phyloP scores from a whole-genome alignment of 495 filamentous ascomycete genomes.

The Thermothielavioides terrestris region DNA sequence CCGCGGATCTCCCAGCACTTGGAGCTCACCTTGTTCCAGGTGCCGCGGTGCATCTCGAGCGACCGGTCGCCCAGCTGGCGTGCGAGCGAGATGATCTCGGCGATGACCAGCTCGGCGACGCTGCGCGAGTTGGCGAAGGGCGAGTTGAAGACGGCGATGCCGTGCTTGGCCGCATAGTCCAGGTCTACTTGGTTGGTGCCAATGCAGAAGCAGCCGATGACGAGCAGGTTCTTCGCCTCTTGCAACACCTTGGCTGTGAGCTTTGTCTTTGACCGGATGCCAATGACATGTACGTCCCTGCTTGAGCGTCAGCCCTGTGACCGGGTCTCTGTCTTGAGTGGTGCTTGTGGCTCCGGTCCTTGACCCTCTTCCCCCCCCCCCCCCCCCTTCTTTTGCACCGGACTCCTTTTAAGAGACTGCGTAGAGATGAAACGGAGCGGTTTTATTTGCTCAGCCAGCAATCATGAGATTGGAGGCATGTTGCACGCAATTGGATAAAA shows the following conservation, averaged over 20 bases:
- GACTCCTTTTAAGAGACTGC: no score
- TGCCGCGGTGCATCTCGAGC: constrained; percentile 87
- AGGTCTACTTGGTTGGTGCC: constrained; percentile 98
- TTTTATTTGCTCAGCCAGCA: no score
- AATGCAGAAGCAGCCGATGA: constrained; percentile 98
- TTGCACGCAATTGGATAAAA: no score
- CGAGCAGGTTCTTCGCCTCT: constrained; percentile 88
- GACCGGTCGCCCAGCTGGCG: constrained; percentile 90
- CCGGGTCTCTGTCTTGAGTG: not conserved
- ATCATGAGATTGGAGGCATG: no score
- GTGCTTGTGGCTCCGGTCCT: no score
- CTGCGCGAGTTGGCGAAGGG: constrained; percentile 96
- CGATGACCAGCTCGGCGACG: constrained; percentile 93
- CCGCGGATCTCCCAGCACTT: constrained; percentile 98
- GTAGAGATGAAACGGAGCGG: no score
- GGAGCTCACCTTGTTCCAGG: constrained; percentile 95
- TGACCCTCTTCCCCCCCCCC: no score
- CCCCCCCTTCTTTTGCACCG: no score
- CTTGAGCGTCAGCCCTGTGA: not conserved
- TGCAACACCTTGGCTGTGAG: constrained; percentile 75
- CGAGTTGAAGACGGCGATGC: constrained; percentile 98
- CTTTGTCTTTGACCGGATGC: constrained; percentile 96
- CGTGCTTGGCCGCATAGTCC: constrained; percentile 79
- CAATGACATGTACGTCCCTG: constrained; percentile 94
- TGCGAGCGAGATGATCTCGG: constrained; percentile 83